Base-by-base conservation (phyloP, 495 filamentous ascomycete genomes). In the Acidomyces sp. region DNA sequence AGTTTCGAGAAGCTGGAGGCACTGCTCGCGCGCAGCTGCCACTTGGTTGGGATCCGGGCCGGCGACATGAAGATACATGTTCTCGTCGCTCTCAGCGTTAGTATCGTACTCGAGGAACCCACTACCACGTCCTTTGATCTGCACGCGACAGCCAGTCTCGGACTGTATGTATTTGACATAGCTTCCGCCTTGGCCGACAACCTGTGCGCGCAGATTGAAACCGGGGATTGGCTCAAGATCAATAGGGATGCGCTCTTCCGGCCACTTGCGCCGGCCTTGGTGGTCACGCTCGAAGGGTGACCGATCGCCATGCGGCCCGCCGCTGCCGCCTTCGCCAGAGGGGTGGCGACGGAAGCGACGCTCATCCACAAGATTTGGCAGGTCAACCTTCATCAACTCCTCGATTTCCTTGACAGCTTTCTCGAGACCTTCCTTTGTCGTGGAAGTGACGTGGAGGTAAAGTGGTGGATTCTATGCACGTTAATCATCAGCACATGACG, bases 161-260 rank as follows among this genome's bases (percentile, higher is more conserved):
- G 84, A 76, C 58, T 96, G 88, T 52, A 97, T 95, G 53, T 95
- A 84, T 61, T 97, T 97, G 29, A 97, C 90, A 53, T 95, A 93
- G 17, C 80, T 74, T 37, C 90, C 90, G 24, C 84, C 82, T 52
- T 87, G 82, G 15, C 90, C 90, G 37, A 97, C 90, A 31, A 97
- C 86, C 53, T 93, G 84, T 31, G 90, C 90, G 41, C 90, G 77
- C 30, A 96, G 68, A 48, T 97, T 97, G 64, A 97, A 97, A n/a
- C 90, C 90, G 16, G 78, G 82, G 33, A 94, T 74, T 1, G 86
- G 80, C 45, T 96, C 88, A 20, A 97, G 76, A 39, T 78, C 73
- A 45, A 96, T 83, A 6, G 85, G 77, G 43, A 97, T 92, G 43
- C 78, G 81, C 60, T 94, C 86, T 54, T 95, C 88, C 6, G 90